Evolutionary conservation across 2,329 filamentous ascomycete species (phyloP).

Genomic region (Fusarium tricinctum): DNA sequence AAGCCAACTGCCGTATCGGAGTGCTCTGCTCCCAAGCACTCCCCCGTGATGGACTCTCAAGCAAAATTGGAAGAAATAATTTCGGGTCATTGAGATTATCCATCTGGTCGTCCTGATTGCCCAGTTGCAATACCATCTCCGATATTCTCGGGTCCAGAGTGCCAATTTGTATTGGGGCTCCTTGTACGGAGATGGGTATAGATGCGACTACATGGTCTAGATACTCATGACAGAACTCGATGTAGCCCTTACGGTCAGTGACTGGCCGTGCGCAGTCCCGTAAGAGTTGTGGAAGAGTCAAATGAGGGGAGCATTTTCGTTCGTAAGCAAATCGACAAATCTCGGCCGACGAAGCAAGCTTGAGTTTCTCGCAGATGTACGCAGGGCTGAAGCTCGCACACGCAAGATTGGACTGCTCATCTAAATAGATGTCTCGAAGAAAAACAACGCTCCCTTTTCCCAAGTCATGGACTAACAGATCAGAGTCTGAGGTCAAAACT

Average conservation of each 20-base stretch:
- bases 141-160: conserved; percentile 57
- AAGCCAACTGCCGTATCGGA: conserved; percentile 66
- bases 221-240: conserved; percentile 54
- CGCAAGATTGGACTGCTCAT: conserved; percentile 44
- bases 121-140: conserved; percentile 56
- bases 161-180: conserved; percentile 31
- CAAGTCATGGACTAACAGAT: conserved; percentile 82
- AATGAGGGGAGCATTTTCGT: conserved; percentile 48
- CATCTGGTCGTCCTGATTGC: conserved; percentile 6
- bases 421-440: conserved; percentile 72
- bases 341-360: conserved; percentile 52
- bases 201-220: conserved; percentile 40
- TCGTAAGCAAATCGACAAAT: conserved; percentile 56
- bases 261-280: conserved; percentile 46
- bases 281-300: conserved; percentile 51
- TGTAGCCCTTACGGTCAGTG: conserved; percentile 44
- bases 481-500: conserved; percentile 87
- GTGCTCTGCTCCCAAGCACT: conserved; percentile 71
- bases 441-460: conserved; percentile 76
- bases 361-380: conserved; percentile 60
- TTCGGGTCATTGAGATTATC: conserved; percentile 49
- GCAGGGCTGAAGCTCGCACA: conserved; percentile 52
- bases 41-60: conserved; percentile 68
- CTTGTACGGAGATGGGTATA: conserved; percentile 33
- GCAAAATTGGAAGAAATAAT: conserved; percentile 75